Base-by-base conservation (phyloP, 208 protist genomes). In the Blechomonas ayalai region DNA sequence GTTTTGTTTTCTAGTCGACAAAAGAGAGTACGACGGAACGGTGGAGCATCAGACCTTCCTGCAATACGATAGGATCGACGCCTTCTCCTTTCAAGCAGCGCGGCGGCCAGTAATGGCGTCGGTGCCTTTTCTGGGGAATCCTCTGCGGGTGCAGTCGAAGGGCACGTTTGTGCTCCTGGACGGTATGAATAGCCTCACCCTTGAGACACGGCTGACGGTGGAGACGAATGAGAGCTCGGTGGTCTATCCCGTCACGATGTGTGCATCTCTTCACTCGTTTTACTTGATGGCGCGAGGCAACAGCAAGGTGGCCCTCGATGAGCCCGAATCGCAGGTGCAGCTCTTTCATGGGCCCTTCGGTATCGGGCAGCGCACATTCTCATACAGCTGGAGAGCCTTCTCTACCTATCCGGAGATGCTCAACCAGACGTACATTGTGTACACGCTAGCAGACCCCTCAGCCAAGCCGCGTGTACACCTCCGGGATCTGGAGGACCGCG, bases 311-410 rank as follows among this genome's bases (percentile, higher is more conserved):
- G 40, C 58, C 1, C 18, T 51, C 4, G 82, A 81, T 36, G 77
- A 90, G 52, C 77, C 77, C 13, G 76, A 80, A 47, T 43, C 67
- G 19, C 74, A 86, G 52, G 26, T 73, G 45, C 82, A 90, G 59
- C 80, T 80, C 45, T 90, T 84, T 50, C 84, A 67, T 36, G 77
- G 77, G 1, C 67, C 82, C 1, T 82, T 78, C 38, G 12, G 10
- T n/a, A 10, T n/a, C 12, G 31, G n/a, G n/a, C 31, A 34, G 31
- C 10, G 31, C 10, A 19, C 42, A 16, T 86, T 86, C 53, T 44
- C 46, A 18, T 84, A 84, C 41, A 70, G 70, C 45, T 90, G 82
- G 78, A 70, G 71, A 44, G 71, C 74, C 2, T 75, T 74, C 51
- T 68, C 60, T 45, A 79, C 71, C 26, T 60, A 55, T 32, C 59